phyloP scores from a whole-genome alignment of 768 basidiomycete genomes.

The Mycena kentingensis region DNA sequence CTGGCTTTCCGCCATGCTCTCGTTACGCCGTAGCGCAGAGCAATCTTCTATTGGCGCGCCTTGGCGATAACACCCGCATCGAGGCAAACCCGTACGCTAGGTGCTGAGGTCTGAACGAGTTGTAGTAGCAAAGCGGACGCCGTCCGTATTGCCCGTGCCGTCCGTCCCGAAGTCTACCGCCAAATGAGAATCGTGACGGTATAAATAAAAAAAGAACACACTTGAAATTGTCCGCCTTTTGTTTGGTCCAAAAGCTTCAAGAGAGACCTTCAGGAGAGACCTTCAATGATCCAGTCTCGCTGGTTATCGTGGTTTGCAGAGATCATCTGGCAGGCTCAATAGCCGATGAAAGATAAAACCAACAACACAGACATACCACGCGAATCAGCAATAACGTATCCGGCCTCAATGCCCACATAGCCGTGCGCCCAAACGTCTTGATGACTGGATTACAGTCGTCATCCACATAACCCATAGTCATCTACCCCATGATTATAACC shows the following conservation, averaged over 20 bases:
- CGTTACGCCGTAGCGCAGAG: slow-evolving; percentile 64
- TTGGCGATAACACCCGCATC: slow-evolving; percentile 65
- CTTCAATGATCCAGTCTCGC: slow-evolving; percentile 94
- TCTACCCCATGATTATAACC: slow-evolving; percentile 63
- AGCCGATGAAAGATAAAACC: slow-evolving; percentile 2
- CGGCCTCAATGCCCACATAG: slow-evolving; percentile 79
- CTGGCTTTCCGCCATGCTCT: slow-evolving; percentile 55
- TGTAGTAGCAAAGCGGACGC: slow-evolving; percentile 92
- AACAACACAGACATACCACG: slow-evolving; percentile 55
- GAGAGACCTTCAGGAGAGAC: slow-evolving; percentile 85
- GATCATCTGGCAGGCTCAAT: slow-evolving; percentile 54
- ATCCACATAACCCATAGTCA: slow-evolving; percentile 44
- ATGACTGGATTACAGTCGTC: slow-evolving; percentile 64
- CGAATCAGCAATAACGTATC: slow-evolving; percentile 84
- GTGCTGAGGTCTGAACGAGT: slow-evolving; percentile 91
- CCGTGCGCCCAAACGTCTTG: slow-evolving; percentile 71
- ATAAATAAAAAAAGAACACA: slow-evolving; percentile 38
- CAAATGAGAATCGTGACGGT: not conserved
- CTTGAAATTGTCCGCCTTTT: slow-evolving; percentile 89
- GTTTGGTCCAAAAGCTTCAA: slow-evolving; percentile 91
- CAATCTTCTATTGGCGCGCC: slow-evolving; percentile 59
- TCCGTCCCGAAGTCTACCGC: slow-evolving; percentile 81
- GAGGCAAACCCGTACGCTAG: slow-evolving; percentile 82
- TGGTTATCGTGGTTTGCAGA: slow-evolving; percentile 92
- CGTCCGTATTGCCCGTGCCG: slow-evolving; percentile 89